Conservation (phyloP, 768 basidiomycete genomes). For the Lactarius psammicola region DNA sequence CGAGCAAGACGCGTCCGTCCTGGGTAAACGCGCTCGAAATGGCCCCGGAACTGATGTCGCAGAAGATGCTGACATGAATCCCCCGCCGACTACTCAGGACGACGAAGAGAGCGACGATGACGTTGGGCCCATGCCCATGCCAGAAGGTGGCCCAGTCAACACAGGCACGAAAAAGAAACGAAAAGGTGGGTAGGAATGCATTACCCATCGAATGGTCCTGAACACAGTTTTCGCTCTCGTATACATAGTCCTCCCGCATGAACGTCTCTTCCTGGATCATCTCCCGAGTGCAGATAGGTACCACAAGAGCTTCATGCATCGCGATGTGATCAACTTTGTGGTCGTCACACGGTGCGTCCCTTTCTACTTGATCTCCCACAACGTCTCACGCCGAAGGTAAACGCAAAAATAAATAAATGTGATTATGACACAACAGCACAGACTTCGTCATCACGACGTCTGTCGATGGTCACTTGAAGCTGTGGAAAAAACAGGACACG, state of each 20-base stretch:
- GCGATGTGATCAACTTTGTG: constrained; percentile 86
- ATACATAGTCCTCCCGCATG: constrained; percentile 91
- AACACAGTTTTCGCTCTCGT: background rate
- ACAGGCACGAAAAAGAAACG: constrained; percentile 67
- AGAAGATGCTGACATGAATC: constrained; percentile 33
- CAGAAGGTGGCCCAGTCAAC: constrained; percentile 43
- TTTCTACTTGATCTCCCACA: background rate
- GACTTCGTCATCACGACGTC: constrained; percentile 95
- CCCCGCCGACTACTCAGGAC: constrained; percentile 39
- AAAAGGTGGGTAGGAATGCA: constrained; percentile 57
- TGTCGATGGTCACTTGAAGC: constrained; percentile 89
- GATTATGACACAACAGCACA: constrained; percentile 57
- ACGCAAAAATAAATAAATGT: too few relatives aligned
- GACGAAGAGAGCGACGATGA: constrained; percentile 70
- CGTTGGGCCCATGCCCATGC: constrained; percentile 87
- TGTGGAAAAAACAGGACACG: constrained; percentile 98
- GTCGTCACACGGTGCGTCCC: constrained; percentile 80
- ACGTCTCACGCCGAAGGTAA: background rate
- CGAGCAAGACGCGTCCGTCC: constrained; percentile 51
- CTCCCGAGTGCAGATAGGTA: constrained; percentile 92
- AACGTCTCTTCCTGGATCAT: constrained; percentile 88
- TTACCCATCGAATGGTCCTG: background rate
- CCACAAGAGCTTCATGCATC: constrained; percentile 97
- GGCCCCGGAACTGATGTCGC: constrained; percentile 31
- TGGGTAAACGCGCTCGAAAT: constrained; percentile 63